Evolutionary conservation across 1,284 basidiomycete species (phyloP).

Genomic region (Polyporus tsugae): DNA sequence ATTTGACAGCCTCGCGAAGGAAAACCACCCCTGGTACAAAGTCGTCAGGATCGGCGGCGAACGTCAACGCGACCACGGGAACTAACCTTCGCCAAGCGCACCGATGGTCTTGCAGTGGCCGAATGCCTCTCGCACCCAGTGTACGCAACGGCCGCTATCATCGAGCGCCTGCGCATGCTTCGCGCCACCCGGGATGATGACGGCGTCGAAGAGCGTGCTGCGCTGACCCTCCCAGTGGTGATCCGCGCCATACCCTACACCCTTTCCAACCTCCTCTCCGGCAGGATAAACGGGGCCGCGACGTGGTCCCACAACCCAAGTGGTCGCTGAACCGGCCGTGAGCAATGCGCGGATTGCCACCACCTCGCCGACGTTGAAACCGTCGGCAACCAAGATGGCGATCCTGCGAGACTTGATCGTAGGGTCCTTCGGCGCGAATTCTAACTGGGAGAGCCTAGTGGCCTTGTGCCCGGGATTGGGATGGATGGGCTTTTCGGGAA

Average conservation of each 20-base stretch:
- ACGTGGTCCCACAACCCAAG: slow-evolving; percentile 74
- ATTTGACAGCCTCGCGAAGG: slow-evolving; percentile 53
- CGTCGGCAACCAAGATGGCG: slow-evolving; percentile 78
- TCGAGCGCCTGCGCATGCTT: slow-evolving; percentile 61
- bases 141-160: slow-evolving; percentile 64
- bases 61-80: background rate
- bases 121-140: slow-evolving; percentile 82
- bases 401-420: slow-evolving; percentile 75
- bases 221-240: slow-evolving; percentile 81
- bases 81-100: slow-evolving; percentile 70
- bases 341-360: slow-evolving; percentile 63
- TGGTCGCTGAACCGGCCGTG: slow-evolving; percentile 59
- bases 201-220: slow-evolving; percentile 82
- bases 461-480: slow-evolving; percentile 66
- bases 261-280: slow-evolving; percentile 43
- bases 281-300: slow-evolving; percentile 65
- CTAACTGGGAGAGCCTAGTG: slow-evolving; percentile 64
- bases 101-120: slow-evolving; percentile 82
- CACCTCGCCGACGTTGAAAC: slow-evolving; percentile 71
- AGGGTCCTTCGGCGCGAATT: slow-evolving; percentile 65
- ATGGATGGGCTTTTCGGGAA: slow-evolving; percentile 56
- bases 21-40: slow-evolving; percentile 53
- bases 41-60: background rate
- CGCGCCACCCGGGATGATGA: slow-evolving; percentile 75
- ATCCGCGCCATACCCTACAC: slow-evolving; percentile 57